Evolutionary conservation across 2,329 filamentous ascomycete species (phyloP).

Genomic region (Xylaria sp.): DNA sequence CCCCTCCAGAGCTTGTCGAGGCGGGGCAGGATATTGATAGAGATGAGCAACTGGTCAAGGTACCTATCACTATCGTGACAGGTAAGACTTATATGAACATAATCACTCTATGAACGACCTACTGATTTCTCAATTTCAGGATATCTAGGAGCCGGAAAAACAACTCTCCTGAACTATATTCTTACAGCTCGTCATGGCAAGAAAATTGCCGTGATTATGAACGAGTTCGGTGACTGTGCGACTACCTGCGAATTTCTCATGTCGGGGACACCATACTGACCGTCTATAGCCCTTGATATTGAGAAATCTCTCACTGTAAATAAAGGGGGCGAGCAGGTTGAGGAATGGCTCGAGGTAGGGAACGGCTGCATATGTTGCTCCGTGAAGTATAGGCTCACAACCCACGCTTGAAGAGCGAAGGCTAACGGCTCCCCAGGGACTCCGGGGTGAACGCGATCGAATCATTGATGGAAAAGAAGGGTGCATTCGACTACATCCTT

Average conservation of each 20-base stretch:
- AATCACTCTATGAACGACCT: background rate
- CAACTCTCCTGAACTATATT: slow-evolving; percentile 94
- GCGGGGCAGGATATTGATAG: slow-evolving; percentile 44
- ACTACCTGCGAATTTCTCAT: background rate
- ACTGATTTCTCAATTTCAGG: slow-evolving; percentile 58
- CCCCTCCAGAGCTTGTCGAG: slow-evolving; percentile 65
- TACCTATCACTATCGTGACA: slow-evolving; percentile 85
- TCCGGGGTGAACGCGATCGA: slow-evolving; percentile 94
- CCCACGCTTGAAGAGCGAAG: background rate
- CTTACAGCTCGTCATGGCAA: slow-evolving; percentile 94
- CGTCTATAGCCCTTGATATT: slow-evolving; percentile 76
- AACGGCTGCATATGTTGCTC: slow-evolving; percentile 99
- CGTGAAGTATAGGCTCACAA: slow-evolving; percentile 69
- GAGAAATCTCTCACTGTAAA: slow-evolving; percentile 95
- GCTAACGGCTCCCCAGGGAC: slow-evolving; percentile 63
- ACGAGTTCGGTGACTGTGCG: slow-evolving; percentile 85
- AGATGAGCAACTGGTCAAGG: slow-evolving; percentile 65
- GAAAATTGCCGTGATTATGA: slow-evolving; percentile 97
- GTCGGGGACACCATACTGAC: slow-evolving; percentile 16
- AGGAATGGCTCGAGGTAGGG: slow-evolving; percentile 94
- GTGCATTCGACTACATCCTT: slow-evolving; percentile 95
- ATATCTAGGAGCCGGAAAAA: slow-evolving; percentile 95
- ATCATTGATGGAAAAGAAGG: slow-evolving; percentile 90
- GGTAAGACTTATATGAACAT: slow-evolving; percentile 52
- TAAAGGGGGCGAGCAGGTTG: slow-evolving; percentile 79